A percentile compares a stretch with the other conserved stretches of the same genome.
phyloP scores from a whole-genome alignment of 345 rosid genomes.

The Bruguiera parviflora region DNA sequence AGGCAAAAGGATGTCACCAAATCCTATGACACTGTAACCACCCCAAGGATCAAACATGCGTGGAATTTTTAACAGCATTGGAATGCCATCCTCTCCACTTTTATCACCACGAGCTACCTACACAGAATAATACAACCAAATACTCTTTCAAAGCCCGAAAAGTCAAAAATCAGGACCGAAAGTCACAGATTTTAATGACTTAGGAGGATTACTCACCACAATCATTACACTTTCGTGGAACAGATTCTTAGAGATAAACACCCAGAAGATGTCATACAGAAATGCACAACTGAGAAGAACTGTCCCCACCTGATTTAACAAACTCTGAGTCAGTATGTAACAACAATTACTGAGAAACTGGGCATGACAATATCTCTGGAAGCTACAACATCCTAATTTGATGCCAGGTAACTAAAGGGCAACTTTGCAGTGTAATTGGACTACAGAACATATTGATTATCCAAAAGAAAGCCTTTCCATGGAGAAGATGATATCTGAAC shows the following conservation, averaged over 20 bases:
- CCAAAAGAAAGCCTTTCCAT: too few relatives aligned
- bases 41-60: slow-evolving; percentile 99
- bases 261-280: slow-evolving; percentile 98
- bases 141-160: neutral
- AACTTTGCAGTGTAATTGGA: too few relatives aligned
- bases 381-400: too few relatives aligned
- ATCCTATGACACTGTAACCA: slow-evolving; percentile 95
- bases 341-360: neutral
- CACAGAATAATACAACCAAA: slow-evolving; percentile 12
- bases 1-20: slow-evolving; percentile 96
- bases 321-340: slow-evolving; percentile 13
- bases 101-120: slow-evolving; percentile 98
- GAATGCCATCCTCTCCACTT: slow-evolving; percentile 97
- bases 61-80: slow-evolving; percentile 94
- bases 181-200: neutral
- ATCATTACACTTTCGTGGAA: slow-evolving; percentile 99
- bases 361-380: too few relatives aligned
- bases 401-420: too few relatives aligned
- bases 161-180: slow-evolving; percentile 5
- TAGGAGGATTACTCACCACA: slow-evolving; percentile 58
- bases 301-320: slow-evolving; percentile 75
- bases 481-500: too few relatives aligned
- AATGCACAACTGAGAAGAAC: slow-evolving; percentile 96
- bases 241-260: slow-evolving; percentile 86
- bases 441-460: too few relatives aligned